Evolutionary conservation across 1,284 basidiomycete genomes (phyloP).

Genomic region (Omphalotus olearius): DNA sequence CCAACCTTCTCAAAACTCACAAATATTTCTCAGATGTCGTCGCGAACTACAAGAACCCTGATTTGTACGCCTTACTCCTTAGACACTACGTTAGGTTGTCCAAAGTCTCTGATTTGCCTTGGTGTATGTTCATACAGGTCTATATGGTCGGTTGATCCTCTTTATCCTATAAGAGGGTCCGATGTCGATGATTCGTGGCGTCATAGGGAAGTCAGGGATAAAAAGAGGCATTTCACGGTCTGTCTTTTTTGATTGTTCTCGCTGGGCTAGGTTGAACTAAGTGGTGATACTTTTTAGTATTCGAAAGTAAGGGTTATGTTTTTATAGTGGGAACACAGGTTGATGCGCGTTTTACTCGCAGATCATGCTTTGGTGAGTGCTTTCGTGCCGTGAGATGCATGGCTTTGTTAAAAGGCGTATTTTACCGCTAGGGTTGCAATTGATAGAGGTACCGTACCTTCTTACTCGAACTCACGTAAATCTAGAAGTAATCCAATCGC

Average conservation of each 20-base stretch:
- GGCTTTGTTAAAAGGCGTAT: background rate
- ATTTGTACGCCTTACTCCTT: constrained; percentile 41
- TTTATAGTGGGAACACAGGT: no score
- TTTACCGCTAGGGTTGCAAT: constrained; percentile 75
- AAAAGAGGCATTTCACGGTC: constrained; percentile 80
- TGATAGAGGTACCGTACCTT: constrained; percentile 60
- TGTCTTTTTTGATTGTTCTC: constrained; percentile 20
- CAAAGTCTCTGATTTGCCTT: constrained; percentile 5
- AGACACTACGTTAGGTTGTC: background rate
- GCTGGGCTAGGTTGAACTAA: background rate
- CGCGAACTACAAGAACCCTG: constrained; percentile 58
- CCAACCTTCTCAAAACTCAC: background rate
- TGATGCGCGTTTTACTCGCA: constrained; percentile 23
- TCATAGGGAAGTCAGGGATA: constrained; percentile 78
- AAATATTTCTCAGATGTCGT: constrained; percentile 51
- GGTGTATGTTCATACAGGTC: constrained; percentile 25
- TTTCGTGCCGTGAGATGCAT: background rate
- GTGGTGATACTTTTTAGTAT: constrained; percentile 44
- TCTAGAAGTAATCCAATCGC: no score
- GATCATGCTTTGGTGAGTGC: constrained; percentile 81
- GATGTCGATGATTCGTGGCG: background rate
- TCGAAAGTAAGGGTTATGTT: constrained; percentile 57
- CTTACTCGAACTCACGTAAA: background rate
- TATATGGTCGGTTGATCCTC: constrained; percentile 29
- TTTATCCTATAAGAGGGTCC: no score